Base-by-base conservation (phyloP, 1,284 basidiomycete species). In the Sporisorium iseilematis-ciliati region DNA sequence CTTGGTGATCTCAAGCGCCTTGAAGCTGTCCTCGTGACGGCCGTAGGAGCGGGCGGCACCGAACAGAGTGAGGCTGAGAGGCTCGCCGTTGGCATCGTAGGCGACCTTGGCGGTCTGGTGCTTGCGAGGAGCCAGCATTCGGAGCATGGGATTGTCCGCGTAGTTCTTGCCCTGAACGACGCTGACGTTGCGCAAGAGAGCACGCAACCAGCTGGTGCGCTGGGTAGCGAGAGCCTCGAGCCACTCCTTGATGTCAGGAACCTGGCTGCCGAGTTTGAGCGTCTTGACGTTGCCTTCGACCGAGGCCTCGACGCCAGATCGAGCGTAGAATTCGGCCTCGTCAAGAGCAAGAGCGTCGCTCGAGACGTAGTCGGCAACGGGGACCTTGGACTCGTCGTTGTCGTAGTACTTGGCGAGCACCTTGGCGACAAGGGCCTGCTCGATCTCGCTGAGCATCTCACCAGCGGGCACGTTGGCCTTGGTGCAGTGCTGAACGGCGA, bases 391-490 rank as follows among this genome's bases (percentile, higher is more conserved):
- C 83, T 88, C 88, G 85, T 98, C 93, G 49, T 92, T 92, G 71
- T 86, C 88, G 86, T 99, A 98, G 78, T 89, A 90, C 63, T 90
- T 89, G 62, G 93, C 89, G n/a, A 97, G 88, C 55, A 98, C 89
- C 82, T 91, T 92, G 82, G 91, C 86, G 66, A 93, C 90, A 57
- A 99, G 91, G 31, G 88, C 87, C 31, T 89, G 87, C 83, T 94
- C 92, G 85, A 98, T 92, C 86, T 92, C 92, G 62, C 93, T 94
- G 56, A 99, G 90, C 76, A 99, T 88, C 50, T 96, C 93, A 83
- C 91, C 92, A 85, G 98, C 92, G 8, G 96, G 94, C 86, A 97
- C 94, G 82, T 99, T 93, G 86, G 94, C 96, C 81, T 91, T 88
- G 54, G 88, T 92, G 18, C 93, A 91, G 86, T 94, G 91, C 86